Evolutionary conservation across 1,139 yeast genomes (phyloP).

Genomic region (Kodamaea anthophila): DNA sequence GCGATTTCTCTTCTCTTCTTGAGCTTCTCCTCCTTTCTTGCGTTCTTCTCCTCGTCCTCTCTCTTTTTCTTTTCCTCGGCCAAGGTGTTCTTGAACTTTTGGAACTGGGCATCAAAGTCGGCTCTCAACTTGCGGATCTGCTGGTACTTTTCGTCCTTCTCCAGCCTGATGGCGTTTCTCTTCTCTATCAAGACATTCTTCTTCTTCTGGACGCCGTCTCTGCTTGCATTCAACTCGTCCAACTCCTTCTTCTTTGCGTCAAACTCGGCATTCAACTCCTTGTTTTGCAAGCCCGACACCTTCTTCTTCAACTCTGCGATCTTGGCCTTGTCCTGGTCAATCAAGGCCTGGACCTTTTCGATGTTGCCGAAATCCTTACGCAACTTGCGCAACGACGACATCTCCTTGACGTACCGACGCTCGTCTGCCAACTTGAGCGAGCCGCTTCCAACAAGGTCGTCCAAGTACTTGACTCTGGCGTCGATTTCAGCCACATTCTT

Average conservation of each 20-base stretch:
- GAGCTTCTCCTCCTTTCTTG: conserved; percentile 52
- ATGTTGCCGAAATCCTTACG: conserved; percentile 73
- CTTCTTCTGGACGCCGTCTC: conserved; percentile 62
- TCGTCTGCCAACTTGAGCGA: conserved; percentile 86
- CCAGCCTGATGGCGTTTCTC: conserved; percentile 63
- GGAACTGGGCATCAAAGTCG: conserved; percentile 66
- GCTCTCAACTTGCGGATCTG: conserved; percentile 58
- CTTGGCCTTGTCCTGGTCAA: conserved; percentile 76
- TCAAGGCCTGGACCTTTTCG: conserved; percentile 68
- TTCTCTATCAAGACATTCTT: conserved; percentile 57
- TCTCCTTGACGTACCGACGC: conserved; percentile 79
- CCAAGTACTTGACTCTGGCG: conserved; percentile 61
- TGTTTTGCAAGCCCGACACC: conserved; percentile 57
- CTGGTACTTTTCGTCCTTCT: conserved; percentile 63
- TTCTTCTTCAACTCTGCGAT: conserved; percentile 70
- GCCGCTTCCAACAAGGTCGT: conserved; percentile 73
- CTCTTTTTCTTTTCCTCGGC: conserved; percentile 65
- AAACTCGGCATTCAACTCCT: conserved; percentile 53
- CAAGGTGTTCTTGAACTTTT: conserved; percentile 64
- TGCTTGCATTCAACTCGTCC: conserved; percentile 52
- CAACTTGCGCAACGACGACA: conserved; percentile 74
- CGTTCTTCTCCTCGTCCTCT: conserved; percentile 59
- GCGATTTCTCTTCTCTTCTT: conserved; percentile 59
- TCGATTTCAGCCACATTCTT: conserved; percentile 78
- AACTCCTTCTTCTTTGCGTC: conserved; percentile 59